These are phyloP conservation scores for Cyberlindnera xishuangbannaensis DNA, from an alignment of 805 yeast genomes.

Conservation along the genomic window DNA sequence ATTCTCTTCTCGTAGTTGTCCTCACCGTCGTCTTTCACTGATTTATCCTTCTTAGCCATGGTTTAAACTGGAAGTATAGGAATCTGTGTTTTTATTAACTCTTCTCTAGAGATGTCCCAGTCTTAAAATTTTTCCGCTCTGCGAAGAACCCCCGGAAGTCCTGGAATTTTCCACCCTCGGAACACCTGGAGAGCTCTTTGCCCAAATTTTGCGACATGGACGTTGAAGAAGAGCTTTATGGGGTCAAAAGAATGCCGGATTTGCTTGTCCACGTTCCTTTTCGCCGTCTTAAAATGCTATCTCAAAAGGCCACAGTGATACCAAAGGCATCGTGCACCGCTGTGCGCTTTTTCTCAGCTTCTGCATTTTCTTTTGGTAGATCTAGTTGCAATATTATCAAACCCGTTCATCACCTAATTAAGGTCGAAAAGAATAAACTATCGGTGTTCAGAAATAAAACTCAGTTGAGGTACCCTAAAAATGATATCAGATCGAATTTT, in stretches of 20 bases:
- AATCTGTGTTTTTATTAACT: neutral
- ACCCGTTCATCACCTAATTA: conserved; percentile 89
- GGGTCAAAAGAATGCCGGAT: too few relatives aligned
- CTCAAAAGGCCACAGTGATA: conserved; percentile 1
- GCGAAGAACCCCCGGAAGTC: conserved; percentile 9
- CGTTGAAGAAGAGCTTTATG: neutral
- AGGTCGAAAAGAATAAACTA: conserved; percentile 64
- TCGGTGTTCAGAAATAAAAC: conserved; percentile 76
- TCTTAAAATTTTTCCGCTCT: conserved; percentile 7
- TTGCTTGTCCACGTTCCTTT: too few relatives aligned
- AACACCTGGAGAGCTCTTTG: too few relatives aligned
- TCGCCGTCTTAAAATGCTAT: too few relatives aligned
- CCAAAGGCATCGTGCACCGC: neutral
- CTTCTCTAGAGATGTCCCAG: neutral
- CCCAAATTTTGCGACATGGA: too few relatives aligned
- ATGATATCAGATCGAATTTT: conserved; percentile 74
- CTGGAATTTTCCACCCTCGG: conserved; percentile 9
- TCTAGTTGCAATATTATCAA: conserved; percentile 68
- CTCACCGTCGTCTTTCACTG: conserved; percentile 32
- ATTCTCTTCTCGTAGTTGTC: conserved; percentile 91
- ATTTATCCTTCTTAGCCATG: conserved; percentile 44
- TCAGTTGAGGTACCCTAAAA: conserved; percentile 56
- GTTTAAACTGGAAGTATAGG: too few relatives aligned
- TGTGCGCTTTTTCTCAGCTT: conserved; percentile 20
- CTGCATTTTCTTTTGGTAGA: conserved; percentile 30